Conservation (phyloP, 345 rosid genomes). For the Clarkia xantiana region DNA sequence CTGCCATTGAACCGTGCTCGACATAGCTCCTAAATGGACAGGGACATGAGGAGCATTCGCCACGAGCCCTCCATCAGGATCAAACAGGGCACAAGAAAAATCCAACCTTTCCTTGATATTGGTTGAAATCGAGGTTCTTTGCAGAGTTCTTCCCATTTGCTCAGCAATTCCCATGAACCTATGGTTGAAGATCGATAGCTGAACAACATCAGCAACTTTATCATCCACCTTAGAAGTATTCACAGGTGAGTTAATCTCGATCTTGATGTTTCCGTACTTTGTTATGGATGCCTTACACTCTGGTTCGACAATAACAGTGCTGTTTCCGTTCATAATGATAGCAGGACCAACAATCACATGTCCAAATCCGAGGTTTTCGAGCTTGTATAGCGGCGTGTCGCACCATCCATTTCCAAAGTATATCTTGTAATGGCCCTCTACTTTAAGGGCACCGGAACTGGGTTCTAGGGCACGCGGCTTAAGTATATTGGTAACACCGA, state of each 20-base stretch:
- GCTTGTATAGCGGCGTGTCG: conserved; percentile 58
- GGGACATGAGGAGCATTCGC: conserved; percentile 99
- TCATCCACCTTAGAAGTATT: conserved; percentile 32
- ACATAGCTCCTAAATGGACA: conserved; percentile 96
- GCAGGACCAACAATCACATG: conserved; percentile 63
- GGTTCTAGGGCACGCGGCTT: conserved; percentile 52
- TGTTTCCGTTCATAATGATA: conserved; percentile 92
- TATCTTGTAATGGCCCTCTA: conserved; percentile 50
- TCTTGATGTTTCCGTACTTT: conserved; percentile 76
- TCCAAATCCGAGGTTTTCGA: conserved; percentile 66
- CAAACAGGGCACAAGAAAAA: conserved; percentile 92
- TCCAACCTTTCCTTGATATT: conserved; percentile 90
- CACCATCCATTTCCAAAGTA: conserved; percentile 70
- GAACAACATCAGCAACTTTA: conserved; percentile 92
- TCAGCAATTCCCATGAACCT: conserved; percentile 99
- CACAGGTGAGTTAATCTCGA: conserved; percentile 37
- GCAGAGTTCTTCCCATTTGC: conserved; percentile 95
- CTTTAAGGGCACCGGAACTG: conserved; percentile 31
- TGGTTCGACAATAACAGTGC: conserved; percentile 91
- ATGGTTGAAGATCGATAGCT: conserved; percentile 84
- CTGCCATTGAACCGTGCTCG: conserved; percentile 89
- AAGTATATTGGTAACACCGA: conserved; percentile 75
- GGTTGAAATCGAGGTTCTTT: conserved; percentile 94
- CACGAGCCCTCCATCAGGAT: conserved; percentile 87
- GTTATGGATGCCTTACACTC: conserved; percentile 67